Evolutionary conservation across 1,139 yeast species (phyloP), one percentile per base, ranked within the genome.

Genomic region (Spencermartinsiella ligniputridi): DNA sequence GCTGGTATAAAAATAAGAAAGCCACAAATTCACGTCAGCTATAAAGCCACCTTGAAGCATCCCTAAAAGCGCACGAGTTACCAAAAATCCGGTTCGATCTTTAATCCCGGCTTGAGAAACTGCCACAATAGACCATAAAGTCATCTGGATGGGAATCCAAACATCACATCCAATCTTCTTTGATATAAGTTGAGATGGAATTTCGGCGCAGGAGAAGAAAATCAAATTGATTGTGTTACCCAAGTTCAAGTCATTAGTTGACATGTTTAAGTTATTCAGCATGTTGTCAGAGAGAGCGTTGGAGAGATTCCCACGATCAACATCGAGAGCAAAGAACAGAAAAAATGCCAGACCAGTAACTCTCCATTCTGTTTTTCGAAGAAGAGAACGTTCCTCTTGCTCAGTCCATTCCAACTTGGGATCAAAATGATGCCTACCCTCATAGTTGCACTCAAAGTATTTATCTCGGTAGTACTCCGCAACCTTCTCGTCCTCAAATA

Each of bases 131-230:
- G 76, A 71, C 81, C 81, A 78, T 2, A 64, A 50, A 6, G 63
- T 55, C 60, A 77, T 71, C 52, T 75, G 80, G 18, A 64, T 56
- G 0, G 81, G 81, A 40, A 77, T 67, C 70, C 77, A 75, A 29
- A 70, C 60, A 51, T 76, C 79, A 8, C 79, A 76, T 1, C 81
- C 81, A 33, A 76, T 42, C 41, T 63, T 64, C 51, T 76, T 76
- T 32, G 77, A 71, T 38, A 76, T 57, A 48, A 76, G 58, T 52
- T 76, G 79, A 1, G 79, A 74, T 0, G 81, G 81, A 3, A 76
- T 58, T 48, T 76, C 80, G 1, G 78, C 74, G 9, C 59, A 50
- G 45, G 76, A 60, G 52, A 76, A 76, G 22, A 70, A 60, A 2
- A 68, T 58, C 48, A 68, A 63, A 47, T 70, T 70, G 27, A 76